These are phyloP conservation scores for Casuarina cunninghamiana DNA, from an alignment of 306 rosid species.

Conservation along the genomic window DNA sequence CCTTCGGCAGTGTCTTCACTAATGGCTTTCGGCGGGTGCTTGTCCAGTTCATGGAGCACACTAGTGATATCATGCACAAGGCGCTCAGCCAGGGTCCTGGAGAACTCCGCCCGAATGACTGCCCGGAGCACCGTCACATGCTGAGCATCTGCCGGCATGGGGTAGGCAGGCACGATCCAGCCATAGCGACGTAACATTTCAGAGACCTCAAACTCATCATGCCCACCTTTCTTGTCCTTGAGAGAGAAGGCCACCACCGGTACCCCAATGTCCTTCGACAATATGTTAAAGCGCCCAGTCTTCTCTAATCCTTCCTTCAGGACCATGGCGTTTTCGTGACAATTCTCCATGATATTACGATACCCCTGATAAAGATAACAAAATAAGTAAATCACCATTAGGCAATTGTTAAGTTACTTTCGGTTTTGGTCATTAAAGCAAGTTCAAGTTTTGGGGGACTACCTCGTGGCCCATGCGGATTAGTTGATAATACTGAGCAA, in stretches of 20 bases:
- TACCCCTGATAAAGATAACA: constrained; percentile 24
- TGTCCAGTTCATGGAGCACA: constrained; percentile 33
- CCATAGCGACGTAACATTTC: constrained; percentile 28
- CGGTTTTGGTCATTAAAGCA: too few species aligned
- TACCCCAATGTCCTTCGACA: constrained; percentile 39
- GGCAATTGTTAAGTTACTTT: too few species aligned
- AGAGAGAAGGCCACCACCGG: constrained; percentile 42
- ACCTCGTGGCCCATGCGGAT: constrained; percentile 36
- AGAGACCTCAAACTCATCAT: constrained; percentile 34
- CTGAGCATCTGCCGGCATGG: constrained; percentile 35
- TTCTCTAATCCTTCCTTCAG: constrained; percentile 30
- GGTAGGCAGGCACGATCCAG: constrained; percentile 41
- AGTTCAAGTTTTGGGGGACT: not conserved
- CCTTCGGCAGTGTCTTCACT: not conserved
- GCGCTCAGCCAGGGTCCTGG: constrained; percentile 28
- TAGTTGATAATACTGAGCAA: not conserved
- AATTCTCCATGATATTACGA: constrained; percentile 36
- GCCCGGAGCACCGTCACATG: constrained; percentile 33
- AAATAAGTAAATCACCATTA: too few species aligned
- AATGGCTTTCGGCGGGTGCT: constrained; percentile 5
- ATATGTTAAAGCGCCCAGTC: constrained; percentile 25
- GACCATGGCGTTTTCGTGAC: constrained; percentile 31
- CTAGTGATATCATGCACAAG: constrained; percentile 25
- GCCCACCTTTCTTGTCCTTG: constrained; percentile 22
- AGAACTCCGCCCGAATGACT: constrained; percentile 35